Evolutionary conservation across 345 rosid genomes (phyloP).

Genomic region (Camelina hispida): DNA sequence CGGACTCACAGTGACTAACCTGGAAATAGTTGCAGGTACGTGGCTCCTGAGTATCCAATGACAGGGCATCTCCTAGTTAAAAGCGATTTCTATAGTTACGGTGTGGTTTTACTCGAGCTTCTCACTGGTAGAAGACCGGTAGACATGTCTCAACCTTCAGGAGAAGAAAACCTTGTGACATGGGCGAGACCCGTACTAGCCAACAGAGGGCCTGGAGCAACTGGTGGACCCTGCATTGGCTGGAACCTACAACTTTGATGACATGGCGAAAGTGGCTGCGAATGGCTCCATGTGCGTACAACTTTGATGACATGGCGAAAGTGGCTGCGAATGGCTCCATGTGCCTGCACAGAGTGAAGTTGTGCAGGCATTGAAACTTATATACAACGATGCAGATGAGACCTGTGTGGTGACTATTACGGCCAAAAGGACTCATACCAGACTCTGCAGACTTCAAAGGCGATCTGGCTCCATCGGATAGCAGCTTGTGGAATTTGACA

Average conservation of each 20-base stretch:
- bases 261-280: constrained; percentile 97
- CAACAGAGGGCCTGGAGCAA: constrained; percentile 78
- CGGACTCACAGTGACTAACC: constrained; percentile 10
- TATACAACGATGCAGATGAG: constrained; percentile 85
- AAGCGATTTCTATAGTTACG: constrained; percentile 98
- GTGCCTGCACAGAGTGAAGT: constrained; percentile 84
- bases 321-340: no score
- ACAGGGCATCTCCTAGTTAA: constrained; percentile 99
- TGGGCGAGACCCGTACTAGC: constrained; percentile 95
- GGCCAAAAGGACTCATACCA: constrained; percentile 84
- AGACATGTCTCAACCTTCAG: constrained; percentile 97
- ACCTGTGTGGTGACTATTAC: constrained; percentile 74
- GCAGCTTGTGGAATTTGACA: constrained; percentile 96
- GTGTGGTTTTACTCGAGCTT: constrained; percentile 99
- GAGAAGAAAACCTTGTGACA: constrained; percentile 96
- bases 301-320: no score
- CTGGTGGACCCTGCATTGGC: constrained; percentile 83
- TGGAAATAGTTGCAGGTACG: constrained; percentile 65
- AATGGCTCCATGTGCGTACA: constrained; percentile 99
- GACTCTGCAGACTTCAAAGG: constrained; percentile 76
- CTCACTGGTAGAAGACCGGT: constrained; percentile 96
- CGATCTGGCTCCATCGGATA: constrained; percentile 75
- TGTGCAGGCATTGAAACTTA: constrained; percentile 96
- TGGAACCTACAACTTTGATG: constrained; percentile 77
- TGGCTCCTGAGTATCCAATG: constrained; percentile 99